Conservation (phyloP, 2,329 filamentous ascomycete species). For the Alternaria ethzedia region DNA sequence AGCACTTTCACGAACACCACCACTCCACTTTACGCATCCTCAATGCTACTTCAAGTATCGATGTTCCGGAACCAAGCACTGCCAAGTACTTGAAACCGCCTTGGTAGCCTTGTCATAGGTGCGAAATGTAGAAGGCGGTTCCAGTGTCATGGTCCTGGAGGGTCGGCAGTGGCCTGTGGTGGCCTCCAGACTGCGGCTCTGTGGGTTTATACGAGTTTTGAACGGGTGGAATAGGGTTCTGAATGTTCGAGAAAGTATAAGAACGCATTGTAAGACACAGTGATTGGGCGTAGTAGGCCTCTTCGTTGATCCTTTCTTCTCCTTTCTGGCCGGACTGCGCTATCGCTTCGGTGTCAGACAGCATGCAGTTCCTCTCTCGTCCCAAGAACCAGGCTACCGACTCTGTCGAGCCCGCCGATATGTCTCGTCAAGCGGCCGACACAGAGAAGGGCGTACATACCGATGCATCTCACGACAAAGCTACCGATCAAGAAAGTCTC, state of each 20-base stretch:
- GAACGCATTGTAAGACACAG: not conserved
- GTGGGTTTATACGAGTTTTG: not conserved
- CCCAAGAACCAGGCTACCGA: not conserved
- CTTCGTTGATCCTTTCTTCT: not conserved
- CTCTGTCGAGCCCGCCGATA: constrained; percentile 6
- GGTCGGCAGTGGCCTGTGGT: not conserved
- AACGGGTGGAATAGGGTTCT: not conserved
- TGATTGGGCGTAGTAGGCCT: not conserved
- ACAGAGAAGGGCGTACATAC: not conserved
- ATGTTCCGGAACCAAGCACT: not conserved
- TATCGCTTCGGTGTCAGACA: not conserved
- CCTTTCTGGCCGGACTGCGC: not conserved
- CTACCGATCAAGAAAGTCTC: constrained; percentile 14
- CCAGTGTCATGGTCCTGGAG: not conserved
- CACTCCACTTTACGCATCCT: constrained; percentile 1
- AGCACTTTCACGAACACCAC: not conserved
- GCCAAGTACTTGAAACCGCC: not conserved
- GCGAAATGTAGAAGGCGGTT: not conserved
- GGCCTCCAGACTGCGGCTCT: not conserved
- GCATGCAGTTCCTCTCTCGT: not conserved
- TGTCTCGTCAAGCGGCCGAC: constrained; percentile 3
- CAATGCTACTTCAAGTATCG: not conserved
- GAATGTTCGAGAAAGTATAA: not conserved
- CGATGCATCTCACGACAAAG: not conserved
- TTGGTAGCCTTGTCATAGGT: not conserved